Evolutionary conservation across 148 eudicot genomes (phyloP).

Genomic region (Rhododendron molle): DNA sequence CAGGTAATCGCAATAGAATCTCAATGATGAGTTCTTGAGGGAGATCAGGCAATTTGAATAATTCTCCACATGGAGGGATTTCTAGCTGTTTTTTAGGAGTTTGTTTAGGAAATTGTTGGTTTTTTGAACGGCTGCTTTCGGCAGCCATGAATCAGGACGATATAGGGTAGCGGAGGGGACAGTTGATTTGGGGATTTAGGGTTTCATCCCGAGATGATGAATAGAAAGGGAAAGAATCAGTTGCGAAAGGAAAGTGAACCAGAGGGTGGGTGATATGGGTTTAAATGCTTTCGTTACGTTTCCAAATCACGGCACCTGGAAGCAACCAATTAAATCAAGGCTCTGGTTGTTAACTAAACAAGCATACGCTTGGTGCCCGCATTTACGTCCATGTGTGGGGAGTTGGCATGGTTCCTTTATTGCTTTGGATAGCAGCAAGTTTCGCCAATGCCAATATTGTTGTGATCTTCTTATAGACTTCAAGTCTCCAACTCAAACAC

Average conservation of each 20-base stretch:
- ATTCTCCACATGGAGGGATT: not conserved
- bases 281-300: not conserved
- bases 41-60: not conserved
- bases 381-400: not conserved
- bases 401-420: not conserved
- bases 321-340: not conserved
- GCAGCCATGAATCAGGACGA: not conserved
- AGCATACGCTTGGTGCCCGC: not conserved
- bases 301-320: not conserved
- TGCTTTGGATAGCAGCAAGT: not conserved
- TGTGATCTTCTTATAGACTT: not conserved
- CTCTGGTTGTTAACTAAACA: not conserved
- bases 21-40: not conserved
- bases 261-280: not conserved
- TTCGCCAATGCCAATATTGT: not conserved
- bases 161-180: not conserved
- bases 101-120: not conserved
- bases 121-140: not conserved
- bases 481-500: not conserved
- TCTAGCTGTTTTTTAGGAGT: not conserved
- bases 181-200: not conserved
- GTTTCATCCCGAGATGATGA: not conserved
- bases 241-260: not conserved
- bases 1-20: constrained; percentile 2
- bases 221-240: not conserved